These are phyloP conservation scores for Ananas comosus DNA, from an alignment of 176 grass and related monocot genomes.

Conservation along the genomic window DNA sequence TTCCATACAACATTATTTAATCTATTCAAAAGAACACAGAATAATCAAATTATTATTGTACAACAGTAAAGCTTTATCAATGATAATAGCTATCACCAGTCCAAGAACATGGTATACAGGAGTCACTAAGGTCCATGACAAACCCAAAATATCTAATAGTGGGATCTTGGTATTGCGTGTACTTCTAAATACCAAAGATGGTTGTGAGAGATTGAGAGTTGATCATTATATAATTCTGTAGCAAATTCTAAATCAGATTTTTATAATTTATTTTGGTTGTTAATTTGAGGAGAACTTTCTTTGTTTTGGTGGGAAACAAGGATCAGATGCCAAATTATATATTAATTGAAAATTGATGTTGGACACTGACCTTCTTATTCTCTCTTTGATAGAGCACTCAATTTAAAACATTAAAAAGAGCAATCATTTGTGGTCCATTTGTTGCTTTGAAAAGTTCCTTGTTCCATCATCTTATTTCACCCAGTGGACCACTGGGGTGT, in stretches of 20 bases:
- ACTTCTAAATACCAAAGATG: too few relatives aligned
- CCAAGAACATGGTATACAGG: too few relatives aligned
- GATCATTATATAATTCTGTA: too few relatives aligned
- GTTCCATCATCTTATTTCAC: not conserved
- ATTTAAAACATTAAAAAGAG: not conserved
- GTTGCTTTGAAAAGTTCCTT: not conserved
- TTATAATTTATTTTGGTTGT: not conserved
- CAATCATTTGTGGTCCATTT: constrained; percentile 10
- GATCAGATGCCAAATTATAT: constrained; percentile 23
- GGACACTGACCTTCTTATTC: not conserved
- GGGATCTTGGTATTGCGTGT: too few relatives aligned
- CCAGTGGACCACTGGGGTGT: not conserved
- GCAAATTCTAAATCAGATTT: not conserved
- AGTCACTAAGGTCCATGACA: too few relatives aligned
- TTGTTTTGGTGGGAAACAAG: constrained; percentile 18
- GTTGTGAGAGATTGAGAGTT: too few relatives aligned
- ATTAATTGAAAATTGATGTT: not conserved
- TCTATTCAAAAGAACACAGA: too few relatives aligned
- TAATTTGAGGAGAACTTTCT: constrained; percentile 8
- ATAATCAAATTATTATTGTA: too few relatives aligned
- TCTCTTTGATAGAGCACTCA: not conserved
- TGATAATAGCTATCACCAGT: too few relatives aligned
- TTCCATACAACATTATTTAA: too few relatives aligned
- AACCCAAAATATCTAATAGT: too few relatives aligned
- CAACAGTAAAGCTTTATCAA: too few relatives aligned